Percentiles rank a stretch among this genome's conserved stretches.
phyloP scores from a whole-genome alignment of 2,329 filamentous ascomycete genomes.

The Diplodia seriata region DNA sequence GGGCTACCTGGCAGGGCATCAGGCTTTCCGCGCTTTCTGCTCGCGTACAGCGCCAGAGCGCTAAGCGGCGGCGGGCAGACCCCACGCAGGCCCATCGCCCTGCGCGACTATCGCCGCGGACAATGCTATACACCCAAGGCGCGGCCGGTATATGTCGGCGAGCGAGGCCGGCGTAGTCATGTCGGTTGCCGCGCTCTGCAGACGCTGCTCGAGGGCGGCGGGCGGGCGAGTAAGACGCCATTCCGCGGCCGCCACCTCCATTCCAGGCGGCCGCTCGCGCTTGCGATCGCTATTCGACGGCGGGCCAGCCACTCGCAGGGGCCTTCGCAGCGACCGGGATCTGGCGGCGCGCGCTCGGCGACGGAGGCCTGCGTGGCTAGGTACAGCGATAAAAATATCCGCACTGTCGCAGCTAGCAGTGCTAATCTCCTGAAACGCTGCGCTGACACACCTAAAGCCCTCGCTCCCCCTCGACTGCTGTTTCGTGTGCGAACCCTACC shows the following conservation, averaged over 20 bases:
- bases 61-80: conserved; percentile 15
- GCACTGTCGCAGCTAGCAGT: conserved; percentile 27
- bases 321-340: conserved; percentile 29
- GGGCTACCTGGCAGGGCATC: conserved; percentile 21
- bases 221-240: conserved; percentile 29
- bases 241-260: conserved; percentile 31
- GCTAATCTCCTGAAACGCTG: conserved; percentile 34
- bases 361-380: conserved; percentile 30
- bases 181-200: neutral
- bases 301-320: conserved; percentile 31
- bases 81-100: conserved; percentile 1
- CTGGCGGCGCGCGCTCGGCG: conserved; percentile 28
- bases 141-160: conserved; percentile 15
- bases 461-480: conserved; percentile 32
- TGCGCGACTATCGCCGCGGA: conserved; percentile 9
- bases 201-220: neutral
- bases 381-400: conserved; percentile 31
- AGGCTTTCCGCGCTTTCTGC: conserved; percentile 24
- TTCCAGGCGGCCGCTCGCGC: conserved; percentile 20
- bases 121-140: neutral
- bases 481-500: conserved; percentile 32
- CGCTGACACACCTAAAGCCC: conserved; percentile 33
- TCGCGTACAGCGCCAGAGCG: conserved; percentile 27
- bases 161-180: neutral
- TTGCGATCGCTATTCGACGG: conserved; percentile 31